Conservation (phyloP, 352 stramenopile species). For the Phytophthora hybrid region DNA sequence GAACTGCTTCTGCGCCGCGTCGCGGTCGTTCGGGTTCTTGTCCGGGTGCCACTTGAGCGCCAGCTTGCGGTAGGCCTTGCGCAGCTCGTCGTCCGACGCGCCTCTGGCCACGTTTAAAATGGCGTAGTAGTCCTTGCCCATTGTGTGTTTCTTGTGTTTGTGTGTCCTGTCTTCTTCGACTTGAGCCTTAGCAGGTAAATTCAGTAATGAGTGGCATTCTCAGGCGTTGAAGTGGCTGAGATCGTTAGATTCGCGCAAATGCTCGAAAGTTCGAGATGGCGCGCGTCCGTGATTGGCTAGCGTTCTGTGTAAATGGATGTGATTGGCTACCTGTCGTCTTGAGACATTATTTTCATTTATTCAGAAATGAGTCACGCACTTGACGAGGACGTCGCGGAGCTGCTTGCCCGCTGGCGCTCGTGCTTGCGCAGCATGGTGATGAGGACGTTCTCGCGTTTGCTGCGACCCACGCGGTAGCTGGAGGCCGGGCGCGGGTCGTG, state of each 20-base stretch:
- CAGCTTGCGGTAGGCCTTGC: constrained; percentile 91
- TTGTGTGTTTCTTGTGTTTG: constrained; percentile 37
- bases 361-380: background rate
- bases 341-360: constrained; percentile 13
- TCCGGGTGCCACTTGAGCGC: constrained; percentile 94
- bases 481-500: constrained; percentile 49
- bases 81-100: constrained; percentile 81
- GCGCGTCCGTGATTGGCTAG: constrained; percentile 15
- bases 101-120: constrained; percentile 73
- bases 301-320: background rate
- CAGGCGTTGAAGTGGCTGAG: constrained; percentile 20
- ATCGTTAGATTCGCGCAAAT: constrained; percentile 38
- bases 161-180: constrained; percentile 13
- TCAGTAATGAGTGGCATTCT: constrained; percentile 23
- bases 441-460: constrained; percentile 59
- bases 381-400: constrained; percentile 1
- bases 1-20: constrained; percentile 91
- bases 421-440: constrained; percentile 63
- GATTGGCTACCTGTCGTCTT: constrained; percentile 18
- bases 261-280: constrained; percentile 43
- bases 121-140: constrained; percentile 91
- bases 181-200: constrained; percentile 26
- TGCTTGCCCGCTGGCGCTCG: constrained; percentile 30
- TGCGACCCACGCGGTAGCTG: constrained; percentile 49
- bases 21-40: constrained; percentile 92